Base-by-base conservation (phyloP, 1,284 basidiomycete species). In the Ceratobasidium sp. region DNA sequence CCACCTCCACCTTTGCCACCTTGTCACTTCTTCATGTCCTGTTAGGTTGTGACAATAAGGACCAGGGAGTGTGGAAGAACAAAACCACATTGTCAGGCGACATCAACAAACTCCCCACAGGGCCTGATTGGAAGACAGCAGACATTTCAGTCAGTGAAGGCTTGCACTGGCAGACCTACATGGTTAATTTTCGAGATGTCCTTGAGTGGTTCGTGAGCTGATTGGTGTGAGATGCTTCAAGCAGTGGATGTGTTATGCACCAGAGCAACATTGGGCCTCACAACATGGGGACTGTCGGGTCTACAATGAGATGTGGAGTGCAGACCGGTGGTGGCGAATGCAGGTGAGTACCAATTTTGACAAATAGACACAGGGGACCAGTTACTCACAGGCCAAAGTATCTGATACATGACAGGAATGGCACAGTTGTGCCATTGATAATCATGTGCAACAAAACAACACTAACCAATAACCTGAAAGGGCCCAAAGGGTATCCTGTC, bases 281-380 rank as follows among this genome's bases (percentile, higher is more conserved):
- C 8, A 21, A 30, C 14, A 36, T 18, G 14, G 36, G 14, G 46
- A 36, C 21, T 33, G 30, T 25, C 33, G 33, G 28, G 48, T 66
- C 3, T 66, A 66, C 36, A n/a, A 40, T 33, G 30, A 66, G 33
- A 51, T 51, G 36, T 66, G 49, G 62, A 66, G 48, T 53, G 62
- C 30, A 2, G 30, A 51, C 9, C 54, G 62, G 62, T 60, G 58
- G 58, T 60, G 36, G 38, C 38, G 38, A 11, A 38, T 60, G 58
- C 58, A 60, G 58, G 58, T 60, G 25, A 60, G 36, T 16, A 33
- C 1, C 6, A 23, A 14, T 4, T 2, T 3, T 12, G 6, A 6
- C 6, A n/a, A 4, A 48, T 7, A 7, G 11, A 48, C 6, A 18
- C 6, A 9, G 46, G 18, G n/a, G 1, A 38, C 7, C 8, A 7